phyloP scores from a whole-genome alignment of 768 basidiomycete species.

The Sporobolomyces pararoseus region DNA sequence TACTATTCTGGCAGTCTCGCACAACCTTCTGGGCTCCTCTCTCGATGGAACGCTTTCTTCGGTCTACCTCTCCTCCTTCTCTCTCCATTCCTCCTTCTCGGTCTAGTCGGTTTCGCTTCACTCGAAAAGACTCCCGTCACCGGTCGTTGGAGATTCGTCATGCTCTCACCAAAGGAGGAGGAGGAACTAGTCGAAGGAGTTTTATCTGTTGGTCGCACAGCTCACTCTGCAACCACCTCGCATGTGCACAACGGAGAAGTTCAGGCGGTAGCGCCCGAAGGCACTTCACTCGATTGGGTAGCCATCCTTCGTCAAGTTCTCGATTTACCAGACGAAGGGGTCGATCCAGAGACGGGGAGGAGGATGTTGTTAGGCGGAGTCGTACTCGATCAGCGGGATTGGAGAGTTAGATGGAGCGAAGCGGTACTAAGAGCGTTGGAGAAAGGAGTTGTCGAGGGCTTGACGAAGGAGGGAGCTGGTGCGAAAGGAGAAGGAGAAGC shows the following conservation, averaged over 20 bases:
- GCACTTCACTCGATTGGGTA: constrained; percentile 41
- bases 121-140: constrained; percentile 43
- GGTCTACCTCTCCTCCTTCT: constrained; percentile 31
- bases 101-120: constrained; percentile 32
- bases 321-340: constrained; percentile 37
- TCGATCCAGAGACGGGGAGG: constrained; percentile 19
- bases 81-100: constrained; percentile 41
- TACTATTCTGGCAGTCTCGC: constrained; percentile 5
- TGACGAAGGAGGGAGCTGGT: constrained; percentile 44
- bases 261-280: neutral
- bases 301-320: constrained; percentile 40
- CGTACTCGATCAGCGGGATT: constrained; percentile 71
- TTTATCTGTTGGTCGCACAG: constrained; percentile 13
- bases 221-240: neutral
- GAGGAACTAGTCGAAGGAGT: constrained; percentile 38
- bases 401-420: constrained; percentile 84
- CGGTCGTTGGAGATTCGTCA: constrained; percentile 39
- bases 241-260: neutral
- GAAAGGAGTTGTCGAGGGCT: constrained; percentile 54
- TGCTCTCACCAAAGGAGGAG: constrained; percentile 42
- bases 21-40: constrained; percentile 16
- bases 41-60: constrained; percentile 31
- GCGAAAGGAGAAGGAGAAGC: constrained; percentile 54
- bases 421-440: constrained; percentile 75
- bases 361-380: constrained; percentile 45